phyloP scores from a whole-genome alignment of 2,329 filamentous ascomycete species.

The Aspergillus viridinutans region DNA sequence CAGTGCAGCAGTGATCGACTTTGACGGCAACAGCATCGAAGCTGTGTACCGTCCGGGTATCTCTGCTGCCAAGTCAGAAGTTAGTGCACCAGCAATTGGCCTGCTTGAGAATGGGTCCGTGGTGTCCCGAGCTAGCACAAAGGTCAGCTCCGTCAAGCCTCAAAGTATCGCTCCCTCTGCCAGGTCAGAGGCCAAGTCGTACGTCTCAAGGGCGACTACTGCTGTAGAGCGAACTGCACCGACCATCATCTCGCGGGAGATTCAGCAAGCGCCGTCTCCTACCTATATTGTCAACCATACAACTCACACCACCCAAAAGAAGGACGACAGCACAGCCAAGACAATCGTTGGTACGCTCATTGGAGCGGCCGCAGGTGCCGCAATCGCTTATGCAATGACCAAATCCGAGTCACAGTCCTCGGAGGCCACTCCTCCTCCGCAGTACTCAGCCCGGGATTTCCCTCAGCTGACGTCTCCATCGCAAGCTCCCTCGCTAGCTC shows the following conservation, averaged over 20 bases:
- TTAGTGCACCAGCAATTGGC: slow-evolving; percentile 30
- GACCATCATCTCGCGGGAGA: slow-evolving; percentile 18
- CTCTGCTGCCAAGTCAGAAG: slow-evolving; percentile 24
- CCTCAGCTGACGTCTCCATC: slow-evolving; percentile 22
- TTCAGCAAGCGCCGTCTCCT: slow-evolving; percentile 18
- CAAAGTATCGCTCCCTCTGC: slow-evolving; percentile 25
- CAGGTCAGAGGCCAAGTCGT: slow-evolving; percentile 27
- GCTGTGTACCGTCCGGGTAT: slow-evolving; percentile 56
- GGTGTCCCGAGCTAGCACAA: slow-evolving; percentile 31
- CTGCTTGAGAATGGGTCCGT: slow-evolving; percentile 36
- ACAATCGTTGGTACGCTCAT: slow-evolving; percentile 71
- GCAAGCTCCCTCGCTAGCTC: slow-evolving; percentile 18
- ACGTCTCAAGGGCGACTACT: slow-evolving; percentile 25
- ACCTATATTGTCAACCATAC: slow-evolving; percentile 24
- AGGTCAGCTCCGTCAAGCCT: slow-evolving; percentile 24
- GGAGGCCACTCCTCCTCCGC: slow-evolving; percentile 19
- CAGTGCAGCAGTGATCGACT: slow-evolving; percentile 65
- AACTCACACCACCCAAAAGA: slow-evolving; percentile 23
- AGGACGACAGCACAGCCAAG: slow-evolving; percentile 49
- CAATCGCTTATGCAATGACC: slow-evolving; percentile 70
- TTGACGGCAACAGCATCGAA: slow-evolving; percentile 81
- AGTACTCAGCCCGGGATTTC: slow-evolving; percentile 22
- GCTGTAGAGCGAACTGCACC: slow-evolving; percentile 15
- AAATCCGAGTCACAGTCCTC: slow-evolving; percentile 49
- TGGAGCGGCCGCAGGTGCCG: slow-evolving; percentile 73